Evolutionary conservation across 2,329 filamentous ascomycete species (phyloP).

Genomic region (Fusarium chlamydosporum): DNA sequence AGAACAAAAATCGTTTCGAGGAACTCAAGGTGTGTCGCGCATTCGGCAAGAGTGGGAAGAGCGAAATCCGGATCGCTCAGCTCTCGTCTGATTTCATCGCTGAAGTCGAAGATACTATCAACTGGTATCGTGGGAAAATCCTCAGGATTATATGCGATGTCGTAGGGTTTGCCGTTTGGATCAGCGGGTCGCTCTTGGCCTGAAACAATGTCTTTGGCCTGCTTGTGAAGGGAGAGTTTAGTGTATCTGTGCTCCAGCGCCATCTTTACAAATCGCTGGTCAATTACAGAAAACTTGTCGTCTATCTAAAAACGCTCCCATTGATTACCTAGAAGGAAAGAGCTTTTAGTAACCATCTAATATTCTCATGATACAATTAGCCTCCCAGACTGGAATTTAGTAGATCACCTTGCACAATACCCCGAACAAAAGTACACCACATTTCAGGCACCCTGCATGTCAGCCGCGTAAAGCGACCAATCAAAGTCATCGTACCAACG

Average conservation of each 20-base stretch:
- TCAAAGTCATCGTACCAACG: slow-evolving; percentile 1
- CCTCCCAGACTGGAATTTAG: too few species aligned
- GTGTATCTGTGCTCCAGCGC: slow-evolving; percentile 16
- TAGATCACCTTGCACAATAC: neutral
- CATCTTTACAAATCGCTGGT: neutral
- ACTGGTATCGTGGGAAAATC: slow-evolving; percentile 18
- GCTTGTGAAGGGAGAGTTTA: slow-evolving; percentile 23
- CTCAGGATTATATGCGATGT: neutral
- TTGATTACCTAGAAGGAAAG: too few species aligned
- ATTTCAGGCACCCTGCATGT: neutral
- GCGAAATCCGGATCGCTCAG: neutral
- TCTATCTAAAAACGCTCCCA: too few species aligned
- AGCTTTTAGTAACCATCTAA: too few species aligned
- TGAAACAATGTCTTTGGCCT: slow-evolving; percentile 21
- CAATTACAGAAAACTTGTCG: too few species aligned
- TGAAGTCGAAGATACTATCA: slow-evolving; percentile 11
- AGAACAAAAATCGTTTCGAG: slow-evolving; percentile 70
- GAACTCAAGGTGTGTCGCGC: slow-evolving; percentile 68
- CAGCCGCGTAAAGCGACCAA: slow-evolving; percentile 18
- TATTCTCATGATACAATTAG: too few species aligned
- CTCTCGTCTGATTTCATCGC: accelerated
- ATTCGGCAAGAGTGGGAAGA: slow-evolving; percentile 15
- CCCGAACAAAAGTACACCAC: neutral
- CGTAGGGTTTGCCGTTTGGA: slow-evolving; percentile 11
- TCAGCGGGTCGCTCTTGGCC: neutral